Evolutionary conservation across 2,329 filamentous ascomycete genomes (phyloP), one percentile per base, ranked within the genome.

Genomic region (Sarocladium strictum): DNA sequence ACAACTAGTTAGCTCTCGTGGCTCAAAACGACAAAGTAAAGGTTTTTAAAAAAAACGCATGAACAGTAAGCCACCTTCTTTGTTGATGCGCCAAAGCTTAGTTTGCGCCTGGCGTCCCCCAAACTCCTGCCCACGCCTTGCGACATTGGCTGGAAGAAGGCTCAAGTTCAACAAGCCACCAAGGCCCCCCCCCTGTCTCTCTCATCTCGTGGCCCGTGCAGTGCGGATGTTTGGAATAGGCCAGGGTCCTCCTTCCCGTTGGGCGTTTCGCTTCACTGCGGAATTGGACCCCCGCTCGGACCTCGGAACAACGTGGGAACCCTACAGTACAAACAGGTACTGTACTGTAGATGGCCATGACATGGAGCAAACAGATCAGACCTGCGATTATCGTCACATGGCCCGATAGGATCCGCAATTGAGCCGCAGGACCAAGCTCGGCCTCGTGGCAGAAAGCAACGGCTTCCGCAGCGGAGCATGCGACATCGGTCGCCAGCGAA

Each of bases 171-270:
- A 27, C 43, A 26, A 47, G 43, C 43, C 43, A 47, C 43, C 24
- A 3, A 6, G 24, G 24, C 9, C 10, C n/a, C 7, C 5, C 43
- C 43, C 43, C 43, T 47, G 43, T 51, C 11, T 29, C 47, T 32
- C 15, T 35, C 47, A 51, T 51, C 47, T 35, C 47, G 17, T 51
- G 47, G 47, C 27, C 47, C 27, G 47, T 51, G 47, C 47, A 17
- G 17, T 21, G 29, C n/a, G 3, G n/a, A 33, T 51, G 12, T 35
- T 7, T 10, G 19, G 12, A n/a, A 9, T 4, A 51, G 29, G 43
- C 35, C 47, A 51, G 47, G 27, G 47, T 35, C 47, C 23, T 23
- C 10, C 7, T 12, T 32, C 7, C 12, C 6, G 29, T 6, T 12
- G 7, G 29, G 6, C 29, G 29, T 23, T 24, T 51, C 47, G 47